These are phyloP conservation scores for Eimeria necatrix DNA, from an alignment of 169 alveolate genomes.

Conservation along the genomic window DNA sequence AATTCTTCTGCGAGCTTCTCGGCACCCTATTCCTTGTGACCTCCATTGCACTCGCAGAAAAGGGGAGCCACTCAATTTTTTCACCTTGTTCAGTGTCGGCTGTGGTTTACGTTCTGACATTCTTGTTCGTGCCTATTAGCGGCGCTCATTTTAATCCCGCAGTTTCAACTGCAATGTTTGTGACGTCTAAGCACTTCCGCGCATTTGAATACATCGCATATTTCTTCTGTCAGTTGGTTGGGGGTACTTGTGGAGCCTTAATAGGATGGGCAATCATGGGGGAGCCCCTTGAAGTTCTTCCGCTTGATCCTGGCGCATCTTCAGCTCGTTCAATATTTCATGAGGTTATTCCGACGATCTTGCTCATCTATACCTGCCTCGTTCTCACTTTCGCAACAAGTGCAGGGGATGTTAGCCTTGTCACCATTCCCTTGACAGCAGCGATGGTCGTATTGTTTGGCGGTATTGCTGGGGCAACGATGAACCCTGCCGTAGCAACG, in stretches of 20 bases:
- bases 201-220: conserved; percentile 61
- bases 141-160: conserved; percentile 82
- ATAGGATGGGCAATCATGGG: conserved; percentile 80
- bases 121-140: conserved; percentile 76
- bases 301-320: conserved; percentile 78
- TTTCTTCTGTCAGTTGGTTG: conserved; percentile 67
- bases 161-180: conserved; percentile 72
- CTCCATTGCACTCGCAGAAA: conserved; percentile 73
- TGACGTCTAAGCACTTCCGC: conserved; percentile 74
- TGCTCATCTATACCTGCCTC: conserved; percentile 76
- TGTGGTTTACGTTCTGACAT: conserved; percentile 71
- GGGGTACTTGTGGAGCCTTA: conserved; percentile 75
- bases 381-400: conserved; percentile 72
- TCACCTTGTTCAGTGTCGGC: conserved; percentile 77
- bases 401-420: conserved; percentile 73
- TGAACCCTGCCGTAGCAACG: conserved; percentile 81
- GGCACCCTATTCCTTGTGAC: conserved; percentile 68
- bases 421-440: conserved; percentile 76
- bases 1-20: conserved; percentile 74
- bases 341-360: conserved; percentile 79
- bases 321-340: conserved; percentile 78
- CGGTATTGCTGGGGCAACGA: conserved; percentile 79
- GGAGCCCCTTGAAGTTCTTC: conserved; percentile 80
- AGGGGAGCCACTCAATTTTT: conserved; percentile 53
- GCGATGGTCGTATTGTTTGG: conserved; percentile 74